Base-by-base conservation (phyloP, 805 yeast genomes). In the Candida nanaspora region DNA sequence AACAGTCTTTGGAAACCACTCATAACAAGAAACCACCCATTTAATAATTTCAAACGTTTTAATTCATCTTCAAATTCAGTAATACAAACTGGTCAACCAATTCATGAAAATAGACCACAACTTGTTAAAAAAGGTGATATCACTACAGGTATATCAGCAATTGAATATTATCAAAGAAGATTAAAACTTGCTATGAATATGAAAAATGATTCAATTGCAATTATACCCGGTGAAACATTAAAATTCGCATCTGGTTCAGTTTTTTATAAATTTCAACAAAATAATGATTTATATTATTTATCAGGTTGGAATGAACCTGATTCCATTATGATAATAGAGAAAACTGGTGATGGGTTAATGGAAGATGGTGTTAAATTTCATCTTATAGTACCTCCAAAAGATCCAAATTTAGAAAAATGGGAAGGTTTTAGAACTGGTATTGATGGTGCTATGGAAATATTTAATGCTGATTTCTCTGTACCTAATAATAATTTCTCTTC, bases 221-320 rank as follows among this genome's bases (percentile, higher is more conserved):
- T 93, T 19, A 59, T 89, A 8, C 78, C 82, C 1, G 95, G 97
- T 1, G 74, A 74, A 52, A 68, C 73, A 30, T 68, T 82, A 9
- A 85, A 86, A 56, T 87, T 69, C 61, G 86, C 95, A 9, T 80
- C 96, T 0, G 96, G 96, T 0, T 77, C 91, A 9, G 98, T 91
- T 1, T 93, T 93, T 53, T 80, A 89, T 56, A 83, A 84, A 30
- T 93, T 93, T 56, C 94, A 91, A 55, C 99, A 93, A 63, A 83
- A 89, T 56, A 91, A 85, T 40, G 88, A 93, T 56, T 68, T 93
- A 18, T 89, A 66, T 61, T 91, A 91, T 58, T 61, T 91, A 44
- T 82, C 95, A 2, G 98, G 98, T 3, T 88, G 94, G 86, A 73
- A 85, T 45, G 97, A 89, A 55, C 96, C 97, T 3, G 82, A 85